phyloP scores from a whole-genome alignment of 805 yeast genomes.

The Wickerhamiella shivajii region DNA sequence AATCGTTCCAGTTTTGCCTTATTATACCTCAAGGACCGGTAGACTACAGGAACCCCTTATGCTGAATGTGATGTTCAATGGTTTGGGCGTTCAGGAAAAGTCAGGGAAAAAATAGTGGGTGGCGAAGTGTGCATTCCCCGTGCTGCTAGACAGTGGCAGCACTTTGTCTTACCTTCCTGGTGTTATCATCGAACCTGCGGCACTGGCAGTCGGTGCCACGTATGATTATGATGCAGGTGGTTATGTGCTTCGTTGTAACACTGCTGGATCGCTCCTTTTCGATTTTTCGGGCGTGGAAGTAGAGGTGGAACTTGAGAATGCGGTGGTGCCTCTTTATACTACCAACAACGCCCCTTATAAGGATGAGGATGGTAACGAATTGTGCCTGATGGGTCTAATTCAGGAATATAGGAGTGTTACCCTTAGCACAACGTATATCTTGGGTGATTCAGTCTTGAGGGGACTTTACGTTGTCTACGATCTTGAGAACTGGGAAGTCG shows the following conservation, averaged over 20 bases:
- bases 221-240: conserved; percentile 3
- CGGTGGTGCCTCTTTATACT: no score
- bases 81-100: conserved; percentile 7
- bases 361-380: no score
- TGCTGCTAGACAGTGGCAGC: conserved; percentile 39
- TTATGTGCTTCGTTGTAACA: conserved; percentile 8
- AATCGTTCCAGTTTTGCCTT: conserved; percentile 17
- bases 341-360: no score
- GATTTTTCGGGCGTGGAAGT: conserved; percentile 1
- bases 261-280: conserved; percentile 5
- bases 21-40: conserved; percentile 4
- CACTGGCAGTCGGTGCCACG: conserved; percentile 10
- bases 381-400: no score
- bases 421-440: conserved; percentile 8
- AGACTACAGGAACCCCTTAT: conserved; percentile 8
- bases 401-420: no score
- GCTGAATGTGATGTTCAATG: conserved; percentile 16
- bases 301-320: conserved; percentile 10
- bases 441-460: conserved; percentile 52
- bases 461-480: conserved; percentile 53
- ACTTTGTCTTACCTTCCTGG: conserved; percentile 34
- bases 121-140: conserved; percentile 11
- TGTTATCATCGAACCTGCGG: conserved; percentile 10
- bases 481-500: conserved; percentile 38
- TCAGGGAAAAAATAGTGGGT: background rate